Conservation (phyloP, 805 yeast genomes). For the Saccharomycopsis lassenensis region DNA sequence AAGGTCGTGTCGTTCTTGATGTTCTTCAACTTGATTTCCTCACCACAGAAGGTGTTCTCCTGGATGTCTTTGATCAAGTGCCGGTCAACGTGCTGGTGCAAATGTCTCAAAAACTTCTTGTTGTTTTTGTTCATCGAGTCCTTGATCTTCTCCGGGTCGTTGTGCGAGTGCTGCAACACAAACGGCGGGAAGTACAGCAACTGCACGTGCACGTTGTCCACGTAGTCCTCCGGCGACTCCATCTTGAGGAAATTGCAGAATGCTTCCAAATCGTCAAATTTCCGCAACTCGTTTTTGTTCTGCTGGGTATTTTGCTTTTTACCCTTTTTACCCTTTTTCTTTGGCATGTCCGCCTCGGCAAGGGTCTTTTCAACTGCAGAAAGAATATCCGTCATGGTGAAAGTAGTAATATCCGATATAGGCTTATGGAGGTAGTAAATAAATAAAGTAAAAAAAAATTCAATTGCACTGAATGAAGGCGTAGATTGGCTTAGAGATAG, state of each 20-base stretch:
- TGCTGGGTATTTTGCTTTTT: constrained; percentile 7
- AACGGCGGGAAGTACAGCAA: constrained; percentile 66
- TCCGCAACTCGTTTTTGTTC: constrained; percentile 7
- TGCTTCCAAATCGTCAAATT: constrained; percentile 49
- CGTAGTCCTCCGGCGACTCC: constrained; percentile 71
- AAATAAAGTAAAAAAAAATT: too few species aligned
- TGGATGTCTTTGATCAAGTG: constrained; percentile 60
- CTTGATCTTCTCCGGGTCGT: constrained; percentile 60
- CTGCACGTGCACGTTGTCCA: constrained; percentile 49
- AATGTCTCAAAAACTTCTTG: constrained; percentile 59
- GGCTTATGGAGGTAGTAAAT: too few species aligned
- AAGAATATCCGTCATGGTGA: constrained; percentile 18
- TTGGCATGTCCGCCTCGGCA: constrained; percentile 16
- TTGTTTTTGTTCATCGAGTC: constrained; percentile 63
- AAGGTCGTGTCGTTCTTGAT: constrained; percentile 36
- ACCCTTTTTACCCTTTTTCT: constrained; percentile 12
- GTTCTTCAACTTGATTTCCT: constrained; percentile 38
- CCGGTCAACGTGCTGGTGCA: constrained; percentile 65
- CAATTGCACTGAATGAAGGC: too few species aligned
- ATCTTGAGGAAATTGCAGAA: constrained; percentile 58
- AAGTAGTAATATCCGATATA: background rate
- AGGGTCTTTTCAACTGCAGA: constrained; percentile 18
- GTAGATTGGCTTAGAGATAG: too few species aligned
- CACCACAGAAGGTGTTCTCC: constrained; percentile 41
- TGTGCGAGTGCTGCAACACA: constrained; percentile 52